Base-by-base conservation (phyloP, 208 protist genomes). In the Acanthamoeba rhysodes region DNA sequence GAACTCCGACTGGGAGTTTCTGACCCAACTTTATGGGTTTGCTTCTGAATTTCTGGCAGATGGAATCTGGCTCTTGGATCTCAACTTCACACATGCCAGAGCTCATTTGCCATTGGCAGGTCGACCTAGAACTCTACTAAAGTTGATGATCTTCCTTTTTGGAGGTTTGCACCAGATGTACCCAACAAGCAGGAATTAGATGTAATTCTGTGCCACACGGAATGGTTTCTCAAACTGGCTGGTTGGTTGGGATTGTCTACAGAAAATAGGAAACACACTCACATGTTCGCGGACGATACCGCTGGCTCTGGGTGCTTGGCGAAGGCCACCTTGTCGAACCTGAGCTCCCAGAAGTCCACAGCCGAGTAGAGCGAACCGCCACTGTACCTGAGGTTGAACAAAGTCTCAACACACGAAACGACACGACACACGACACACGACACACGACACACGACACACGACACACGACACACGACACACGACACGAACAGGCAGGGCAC, bases 291-390 rank as follows among this genome's bases (percentile, higher is more conserved):
- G 53, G 16, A 22, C 53, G 53, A 59, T 22, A 48, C 45, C 8
- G 45, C 45, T 48, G 62, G 62, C 62, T 68, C 53, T 2, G 18
- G 62, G 27, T 68, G 27, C 62, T 68, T 29, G 70, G 78, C n/a
- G 29, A 85, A 85, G 48, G 78, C 27, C 78, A 85, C 78, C 14
- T 53, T 27, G 78, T 85, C 27, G 29, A 85, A 85, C 78, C n/a
- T 85, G 78, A 85, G 78, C 48, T 85, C 78, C 41, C 34, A 85
- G 45, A 85, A 59, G 27, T 85, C 78, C 7, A 50, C 45, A 2
- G 78, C 48, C 45, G 18, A 24, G 24, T 27, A 16, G 29, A 85
- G 78, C 78, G 78, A 34, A 59, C 78, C 78, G n/a, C 78, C 78
- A 24, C 78, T 85, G 48, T 85, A 85, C 45, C 72, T 80, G 27